Conservation (phyloP, 2,329 filamentous ascomycete genomes). For the Gaeumannomyces tritici region DNA sequence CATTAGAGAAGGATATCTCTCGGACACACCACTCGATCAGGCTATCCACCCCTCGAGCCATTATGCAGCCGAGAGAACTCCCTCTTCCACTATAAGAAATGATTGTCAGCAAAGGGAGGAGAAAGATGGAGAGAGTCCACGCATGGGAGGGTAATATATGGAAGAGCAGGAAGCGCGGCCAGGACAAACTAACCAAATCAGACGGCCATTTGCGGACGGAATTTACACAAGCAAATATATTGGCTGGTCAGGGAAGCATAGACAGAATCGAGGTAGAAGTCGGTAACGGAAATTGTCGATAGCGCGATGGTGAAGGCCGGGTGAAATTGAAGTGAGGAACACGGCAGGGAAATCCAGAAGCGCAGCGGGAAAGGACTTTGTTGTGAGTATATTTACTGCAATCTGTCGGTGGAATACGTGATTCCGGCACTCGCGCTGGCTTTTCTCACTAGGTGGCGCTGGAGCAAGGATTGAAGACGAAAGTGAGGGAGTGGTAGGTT, state of each 20-base stretch:
- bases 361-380: neutral
- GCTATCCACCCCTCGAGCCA: constrained; percentile 31
- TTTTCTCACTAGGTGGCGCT: no score
- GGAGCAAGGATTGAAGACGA: neutral
- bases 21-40: constrained; percentile 32
- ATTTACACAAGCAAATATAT: neutral
- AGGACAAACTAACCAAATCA: neutral
- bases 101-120: neutral
- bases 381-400: neutral
- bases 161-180: neutral
- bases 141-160: neutral
- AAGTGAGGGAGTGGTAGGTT: no score
- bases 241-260: neutral
- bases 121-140: neutral
- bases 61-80: constrained; percentile 7
- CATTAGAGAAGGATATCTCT: constrained; percentile 32
- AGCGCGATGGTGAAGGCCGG: neutral
- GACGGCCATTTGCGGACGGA: neutral
- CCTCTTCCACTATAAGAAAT: neutral
- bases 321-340: neutral
- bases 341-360: neutral
- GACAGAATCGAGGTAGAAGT: neutral
- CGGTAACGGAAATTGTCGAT: no score
- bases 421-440: neutral
- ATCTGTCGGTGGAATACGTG: neutral